phyloP scores from a whole-genome alignment of 192 early-diverging fungal species.

The Coemansia sp. region DNA sequence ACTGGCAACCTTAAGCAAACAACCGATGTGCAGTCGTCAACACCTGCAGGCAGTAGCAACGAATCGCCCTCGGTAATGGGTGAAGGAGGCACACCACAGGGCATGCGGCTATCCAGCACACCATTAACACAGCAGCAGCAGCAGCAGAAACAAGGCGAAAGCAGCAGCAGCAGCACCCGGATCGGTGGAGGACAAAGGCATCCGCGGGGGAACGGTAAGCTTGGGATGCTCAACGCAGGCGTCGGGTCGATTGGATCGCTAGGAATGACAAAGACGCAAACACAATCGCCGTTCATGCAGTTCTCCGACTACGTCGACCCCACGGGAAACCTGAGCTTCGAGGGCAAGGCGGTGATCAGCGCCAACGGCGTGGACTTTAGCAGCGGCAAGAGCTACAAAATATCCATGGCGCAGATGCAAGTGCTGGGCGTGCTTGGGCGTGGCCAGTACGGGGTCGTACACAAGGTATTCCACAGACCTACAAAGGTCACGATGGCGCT shows the following conservation, averaged over 20 bases:
- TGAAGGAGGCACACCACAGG: background rate
- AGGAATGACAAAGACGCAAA: background rate
- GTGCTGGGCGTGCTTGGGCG: slow-evolving; percentile 79
- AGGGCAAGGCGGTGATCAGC: slow-evolving; percentile 88
- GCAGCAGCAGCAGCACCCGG: background rate
- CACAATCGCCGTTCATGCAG: slow-evolving; percentile 19
- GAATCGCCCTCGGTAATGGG: background rate
- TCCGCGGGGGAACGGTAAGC: background rate
- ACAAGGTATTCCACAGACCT: slow-evolving; percentile 81
- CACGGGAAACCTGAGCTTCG: slow-evolving; percentile 83
- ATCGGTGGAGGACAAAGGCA: background rate
- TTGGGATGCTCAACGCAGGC: background rate
- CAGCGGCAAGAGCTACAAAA: slow-evolving; percentile 82
- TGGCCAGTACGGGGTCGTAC: slow-evolving; percentile 93
- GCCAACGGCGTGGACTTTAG: slow-evolving; percentile 89
- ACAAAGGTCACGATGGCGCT: slow-evolving; percentile 88
- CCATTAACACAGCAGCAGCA: background rate
- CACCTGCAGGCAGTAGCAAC: background rate
- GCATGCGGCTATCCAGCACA: background rate
- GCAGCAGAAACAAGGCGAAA: background rate
- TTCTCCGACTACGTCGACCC: slow-evolving; percentile 47
- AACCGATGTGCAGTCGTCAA: background rate
- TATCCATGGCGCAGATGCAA: slow-evolving; percentile 82
- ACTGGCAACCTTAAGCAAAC: slow-evolving; percentile 4
- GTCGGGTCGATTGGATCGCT: background rate